Percentiles rank a stretch among this genome's conserved stretches.
Evolutionary conservation across 2,329 filamentous ascomycete genomes (phyloP).

Genomic region (Stagonosporopsis rhizophila): DNA sequence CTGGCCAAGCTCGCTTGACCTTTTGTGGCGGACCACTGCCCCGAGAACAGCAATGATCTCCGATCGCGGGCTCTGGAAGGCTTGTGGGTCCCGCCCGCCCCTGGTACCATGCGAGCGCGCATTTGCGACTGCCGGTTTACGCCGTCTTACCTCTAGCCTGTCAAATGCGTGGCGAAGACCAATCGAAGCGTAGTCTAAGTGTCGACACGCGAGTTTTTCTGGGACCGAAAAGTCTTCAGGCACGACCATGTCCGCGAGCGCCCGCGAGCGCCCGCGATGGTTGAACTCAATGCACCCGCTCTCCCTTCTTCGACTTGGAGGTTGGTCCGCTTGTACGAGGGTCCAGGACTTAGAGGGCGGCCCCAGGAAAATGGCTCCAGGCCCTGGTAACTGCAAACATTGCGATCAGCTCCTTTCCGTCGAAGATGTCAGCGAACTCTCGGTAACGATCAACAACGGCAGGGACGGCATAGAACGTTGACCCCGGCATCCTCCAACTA

Average conservation of each 20-base stretch:
- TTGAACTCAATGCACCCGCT: not conserved
- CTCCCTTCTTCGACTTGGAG: not conserved
- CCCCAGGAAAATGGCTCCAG: not conserved
- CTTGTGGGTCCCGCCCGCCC: conserved; percentile 18
- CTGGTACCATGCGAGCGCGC: conserved; percentile 15
- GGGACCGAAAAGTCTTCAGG: conserved; percentile 9
- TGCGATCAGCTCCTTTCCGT: conserved; percentile 5
- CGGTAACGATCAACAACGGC: conserved; percentile 10
- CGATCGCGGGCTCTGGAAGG: conserved; percentile 8
- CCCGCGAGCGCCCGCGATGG: conserved; percentile 11
- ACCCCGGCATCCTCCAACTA: not conserved
- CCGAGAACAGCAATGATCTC: conserved; percentile 1
- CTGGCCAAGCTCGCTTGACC: conserved; percentile 5
- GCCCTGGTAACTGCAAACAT: not conserved
- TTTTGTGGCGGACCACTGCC: not conserved
- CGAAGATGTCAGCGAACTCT: conserved; percentile 1
- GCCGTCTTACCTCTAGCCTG: not conserved
- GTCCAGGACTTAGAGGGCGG: not conserved
- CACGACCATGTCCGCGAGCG: conserved; percentile 7
- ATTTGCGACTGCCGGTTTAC: conserved; percentile 9
- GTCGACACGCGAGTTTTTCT: not conserved
- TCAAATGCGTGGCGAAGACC: not conserved
- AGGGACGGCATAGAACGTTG: conserved; percentile 1
- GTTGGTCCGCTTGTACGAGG: not conserved
- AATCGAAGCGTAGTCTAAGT: not conserved